phyloP scores from a whole-genome alignment of 176 grass and related monocot genomes.

The Triticum monococcum region DNA sequence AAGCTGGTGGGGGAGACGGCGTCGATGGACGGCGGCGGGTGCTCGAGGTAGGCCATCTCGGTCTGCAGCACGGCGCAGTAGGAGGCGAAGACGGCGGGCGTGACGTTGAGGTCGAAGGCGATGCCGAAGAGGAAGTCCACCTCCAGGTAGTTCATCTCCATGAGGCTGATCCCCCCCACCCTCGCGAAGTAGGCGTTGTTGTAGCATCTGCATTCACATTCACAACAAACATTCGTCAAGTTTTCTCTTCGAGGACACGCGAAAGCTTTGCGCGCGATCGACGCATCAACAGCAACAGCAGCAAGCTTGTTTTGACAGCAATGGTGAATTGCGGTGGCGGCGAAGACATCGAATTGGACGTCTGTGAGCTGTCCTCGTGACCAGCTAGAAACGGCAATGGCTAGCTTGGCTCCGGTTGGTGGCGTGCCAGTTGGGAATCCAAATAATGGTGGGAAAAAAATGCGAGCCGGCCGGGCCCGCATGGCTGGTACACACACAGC shows the following conservation, averaged over 20 bases:
- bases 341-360: conserved; percentile 41
- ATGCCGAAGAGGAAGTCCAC: conserved; percentile 95
- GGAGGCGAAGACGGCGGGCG: conserved; percentile 66
- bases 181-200: conserved; percentile 99
- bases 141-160: conserved; percentile 99
- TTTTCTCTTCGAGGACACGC: background rate
- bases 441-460: conserved; percentile 15
- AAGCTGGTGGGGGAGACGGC: background rate
- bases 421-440: conserved; percentile 39
- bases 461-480: background rate
- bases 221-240: background rate
- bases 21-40: conserved; percentile 21
- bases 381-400: conserved; percentile 31
- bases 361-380: conserved; percentile 47
- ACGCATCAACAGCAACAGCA: background rate
- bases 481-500: background rate
- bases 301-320: background rate
- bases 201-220: conserved; percentile 58
- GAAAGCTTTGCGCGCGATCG: background rate
- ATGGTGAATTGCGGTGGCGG: conserved; percentile 19
- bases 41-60: conserved; percentile 77
- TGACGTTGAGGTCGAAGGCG: conserved; percentile 94
- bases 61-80: conserved; percentile 85
- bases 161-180: conserved; percentile 83
- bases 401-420: conserved; percentile 28